phyloP scores from a whole-genome alignment of 495 filamentous ascomycete species.

The Neurospora tetraspora region DNA sequence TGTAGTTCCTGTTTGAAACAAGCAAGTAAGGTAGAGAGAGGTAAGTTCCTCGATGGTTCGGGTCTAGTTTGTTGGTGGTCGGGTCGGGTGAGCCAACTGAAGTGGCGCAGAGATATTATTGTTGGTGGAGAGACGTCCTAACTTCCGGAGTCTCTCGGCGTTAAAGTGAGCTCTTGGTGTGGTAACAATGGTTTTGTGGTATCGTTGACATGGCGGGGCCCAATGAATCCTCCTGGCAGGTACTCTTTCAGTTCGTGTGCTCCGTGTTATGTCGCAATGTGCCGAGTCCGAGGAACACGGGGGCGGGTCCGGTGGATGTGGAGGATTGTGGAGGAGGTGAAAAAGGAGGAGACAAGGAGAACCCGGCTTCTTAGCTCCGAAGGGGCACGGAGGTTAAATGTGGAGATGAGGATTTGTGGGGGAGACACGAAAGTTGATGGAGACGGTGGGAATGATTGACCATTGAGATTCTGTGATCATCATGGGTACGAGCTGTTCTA shows the following conservation, averaged over 20 bases:
- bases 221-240: background rate
- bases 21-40: background rate
- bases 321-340: background rate
- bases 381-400: constrained; percentile 10
- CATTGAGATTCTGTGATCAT: background rate
- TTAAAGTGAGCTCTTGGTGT: background rate
- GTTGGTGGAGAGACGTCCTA: background rate
- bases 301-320: constrained; percentile 5
- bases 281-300: background rate
- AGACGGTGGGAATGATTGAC: background rate
- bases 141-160: background rate
- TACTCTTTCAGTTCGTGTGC: background rate
- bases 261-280: background rate
- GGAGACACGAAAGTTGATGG: constrained; percentile 12
- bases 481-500: background rate
- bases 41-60: background rate
- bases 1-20: background rate
- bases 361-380: constrained; percentile 13
- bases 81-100: background rate
- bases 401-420: constrained; percentile 21
- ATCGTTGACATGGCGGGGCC: background rate
- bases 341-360: background rate
- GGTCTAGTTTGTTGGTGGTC: background rate
- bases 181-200: background rate
- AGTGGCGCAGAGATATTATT: background rate